Conservation (phyloP, 2,329 filamentous ascomycete genomes). For the Tolypocladium amazonense region DNA sequence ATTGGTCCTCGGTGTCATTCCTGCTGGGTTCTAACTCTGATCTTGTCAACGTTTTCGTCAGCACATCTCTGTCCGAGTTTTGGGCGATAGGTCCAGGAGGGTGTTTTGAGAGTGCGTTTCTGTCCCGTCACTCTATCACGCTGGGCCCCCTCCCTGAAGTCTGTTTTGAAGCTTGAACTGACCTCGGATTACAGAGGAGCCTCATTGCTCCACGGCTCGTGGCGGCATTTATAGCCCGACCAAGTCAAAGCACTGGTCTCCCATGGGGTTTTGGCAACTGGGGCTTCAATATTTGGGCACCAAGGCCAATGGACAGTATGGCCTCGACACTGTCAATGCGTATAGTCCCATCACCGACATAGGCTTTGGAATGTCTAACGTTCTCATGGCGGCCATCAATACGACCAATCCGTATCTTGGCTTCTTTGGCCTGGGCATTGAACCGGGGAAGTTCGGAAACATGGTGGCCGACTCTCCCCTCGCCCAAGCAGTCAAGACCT, state of each 20-base stretch:
- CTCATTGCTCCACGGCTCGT: slow-evolving; percentile 42
- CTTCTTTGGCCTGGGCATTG: slow-evolving; percentile 45
- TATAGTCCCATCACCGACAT: slow-evolving; percentile 25
- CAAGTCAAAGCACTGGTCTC: slow-evolving; percentile 45
- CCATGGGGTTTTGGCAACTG: slow-evolving; percentile 49
- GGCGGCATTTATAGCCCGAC: slow-evolving; percentile 47
- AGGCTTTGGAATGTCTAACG: slow-evolving; percentile 30
- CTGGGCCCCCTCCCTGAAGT: background rate
- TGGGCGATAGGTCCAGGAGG: slow-evolving; percentile 55
- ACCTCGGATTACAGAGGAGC: slow-evolving; percentile 25
- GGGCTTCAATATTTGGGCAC: slow-evolving; percentile 48
- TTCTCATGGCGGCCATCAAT: slow-evolving; percentile 42
- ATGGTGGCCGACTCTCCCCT: slow-evolving; percentile 39
- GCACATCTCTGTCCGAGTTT: slow-evolving; percentile 59
- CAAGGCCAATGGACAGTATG: slow-evolving; percentile 54
- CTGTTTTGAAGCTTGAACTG: slow-evolving; percentile 3
- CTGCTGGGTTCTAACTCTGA: slow-evolving; percentile 28
- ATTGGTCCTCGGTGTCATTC: slow-evolving; percentile 61
- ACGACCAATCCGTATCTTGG: slow-evolving; percentile 45
- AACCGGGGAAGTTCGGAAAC: slow-evolving; percentile 39
- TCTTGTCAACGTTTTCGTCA: slow-evolving; percentile 35
- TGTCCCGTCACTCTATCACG: background rate
- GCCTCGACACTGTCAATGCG: slow-evolving; percentile 37
- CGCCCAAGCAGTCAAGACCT: slow-evolving; percentile 46
- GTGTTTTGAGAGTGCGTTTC: slow-evolving; percentile 36